A percentile compares a stretch with the other conserved stretches of the same genome.
phyloP scores from a whole-genome alignment of 2,329 filamentous ascomycete species.

The Neonectria ditissima region DNA sequence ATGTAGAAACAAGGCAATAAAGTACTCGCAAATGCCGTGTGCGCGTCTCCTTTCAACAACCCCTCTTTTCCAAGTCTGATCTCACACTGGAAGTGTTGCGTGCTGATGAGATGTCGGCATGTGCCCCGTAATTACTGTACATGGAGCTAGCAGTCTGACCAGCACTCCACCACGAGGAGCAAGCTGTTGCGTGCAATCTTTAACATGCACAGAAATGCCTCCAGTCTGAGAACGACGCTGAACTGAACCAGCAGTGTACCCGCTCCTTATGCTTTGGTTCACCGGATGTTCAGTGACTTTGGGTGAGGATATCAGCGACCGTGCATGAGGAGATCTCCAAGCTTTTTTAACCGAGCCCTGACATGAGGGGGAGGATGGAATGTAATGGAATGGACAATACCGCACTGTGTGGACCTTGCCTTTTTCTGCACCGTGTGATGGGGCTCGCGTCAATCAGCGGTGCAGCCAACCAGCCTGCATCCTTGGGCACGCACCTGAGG shows the following conservation, averaged over 20 bases:
- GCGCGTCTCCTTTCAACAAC: slow-evolving; percentile 3
- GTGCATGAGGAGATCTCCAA: not conserved
- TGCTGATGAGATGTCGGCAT: not conserved
- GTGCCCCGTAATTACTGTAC: not conserved
- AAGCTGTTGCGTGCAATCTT: not conserved
- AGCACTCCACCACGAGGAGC: not conserved
- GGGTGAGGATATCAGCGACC: not conserved
- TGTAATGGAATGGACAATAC: not conserved
- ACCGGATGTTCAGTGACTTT: not conserved
- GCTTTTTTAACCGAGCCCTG: not conserved
- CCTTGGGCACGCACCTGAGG: not conserved
- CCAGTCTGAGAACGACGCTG: not conserved
- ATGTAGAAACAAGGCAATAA: not conserved
- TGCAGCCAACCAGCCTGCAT: slow-evolving; percentile 6
- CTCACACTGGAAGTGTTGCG: slow-evolving; percentile 4
- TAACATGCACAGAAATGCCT: not conserved
- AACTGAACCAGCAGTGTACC: not conserved
- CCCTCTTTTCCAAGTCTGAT: slow-evolving; percentile 5
- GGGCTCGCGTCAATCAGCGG: slow-evolving; percentile 8
- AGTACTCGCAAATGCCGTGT: not conserved
- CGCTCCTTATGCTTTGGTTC: not conserved
- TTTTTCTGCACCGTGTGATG: not conserved
- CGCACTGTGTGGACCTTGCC: not conserved
- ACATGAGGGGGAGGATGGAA: not conserved
- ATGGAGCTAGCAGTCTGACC: not conserved